A percentile compares a stretch with the other conserved stretches of the same genome.
These are phyloP conservation scores for Bjerkandera adusta DNA, from an alignment of 1,284 basidiomycete species.

Conservation along the genomic window DNA sequence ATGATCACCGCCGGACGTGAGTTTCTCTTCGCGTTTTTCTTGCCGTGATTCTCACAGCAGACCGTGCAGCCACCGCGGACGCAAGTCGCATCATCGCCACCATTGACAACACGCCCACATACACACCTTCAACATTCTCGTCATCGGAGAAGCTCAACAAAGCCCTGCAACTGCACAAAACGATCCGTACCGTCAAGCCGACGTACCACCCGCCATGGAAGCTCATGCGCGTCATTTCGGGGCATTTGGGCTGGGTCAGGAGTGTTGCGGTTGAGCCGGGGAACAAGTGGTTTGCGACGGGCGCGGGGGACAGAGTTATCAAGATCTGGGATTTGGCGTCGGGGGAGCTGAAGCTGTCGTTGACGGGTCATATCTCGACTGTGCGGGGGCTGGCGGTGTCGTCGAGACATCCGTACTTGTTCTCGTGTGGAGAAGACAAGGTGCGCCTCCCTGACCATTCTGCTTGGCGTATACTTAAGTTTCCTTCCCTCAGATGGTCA, in stretches of 20 bases:
- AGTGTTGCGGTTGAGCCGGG: constrained; percentile 95
- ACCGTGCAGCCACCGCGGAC: constrained; percentile 31
- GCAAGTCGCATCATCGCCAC: constrained; percentile 63
- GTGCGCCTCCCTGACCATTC: constrained; percentile 38
- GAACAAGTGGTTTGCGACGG: constrained; percentile 98
- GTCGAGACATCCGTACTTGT: constrained; percentile 92
- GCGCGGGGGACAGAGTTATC: constrained; percentile 96
- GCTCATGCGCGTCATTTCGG: constrained; percentile 94
- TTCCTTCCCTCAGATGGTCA: constrained; percentile 77
- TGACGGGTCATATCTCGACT: constrained; percentile 98
- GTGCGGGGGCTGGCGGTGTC: constrained; percentile 94
- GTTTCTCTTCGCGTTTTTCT: constrained; percentile 27
- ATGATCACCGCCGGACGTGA: constrained; percentile 72
- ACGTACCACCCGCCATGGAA: constrained; percentile 97
- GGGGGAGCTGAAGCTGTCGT: constrained; percentile 90
- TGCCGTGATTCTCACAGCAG: background rate
- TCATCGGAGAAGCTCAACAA: constrained; percentile 72
- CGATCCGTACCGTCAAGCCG: constrained; percentile 89
- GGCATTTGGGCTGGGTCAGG: constrained; percentile 98
- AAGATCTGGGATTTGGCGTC: constrained; percentile 99
- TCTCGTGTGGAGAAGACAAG: constrained; percentile 98
- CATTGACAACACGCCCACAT: constrained; percentile 66
- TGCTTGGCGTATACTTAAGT: background rate
- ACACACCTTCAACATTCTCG: constrained; percentile 64
- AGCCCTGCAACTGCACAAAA: constrained; percentile 87